Evolutionary conservation across 2,329 filamentous ascomycete species (phyloP).

Genomic region (Penicillium sp.): DNA sequence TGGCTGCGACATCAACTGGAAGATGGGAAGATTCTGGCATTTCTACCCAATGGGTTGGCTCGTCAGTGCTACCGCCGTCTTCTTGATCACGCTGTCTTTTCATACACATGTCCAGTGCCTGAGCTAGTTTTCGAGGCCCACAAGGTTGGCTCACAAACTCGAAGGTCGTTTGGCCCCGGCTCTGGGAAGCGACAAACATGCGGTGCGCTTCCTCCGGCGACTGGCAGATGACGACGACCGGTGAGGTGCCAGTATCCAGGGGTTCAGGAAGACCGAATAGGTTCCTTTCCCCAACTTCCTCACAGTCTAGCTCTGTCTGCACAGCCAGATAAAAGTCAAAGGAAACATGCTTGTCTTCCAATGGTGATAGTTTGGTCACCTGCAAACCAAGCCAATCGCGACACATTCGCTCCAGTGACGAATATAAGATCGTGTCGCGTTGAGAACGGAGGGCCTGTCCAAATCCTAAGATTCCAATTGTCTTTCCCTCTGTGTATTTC

Average conservation of each 20-base stretch:
- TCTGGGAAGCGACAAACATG: constrained; percentile 16
- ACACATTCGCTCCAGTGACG: constrained; percentile 21
- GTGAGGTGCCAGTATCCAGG: constrained; percentile 9
- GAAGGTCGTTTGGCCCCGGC: constrained; percentile 4
- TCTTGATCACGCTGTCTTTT: constrained; percentile 11
- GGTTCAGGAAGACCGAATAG: neutral
- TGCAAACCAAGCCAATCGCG: constrained; percentile 19
- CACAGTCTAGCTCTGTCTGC: neutral
- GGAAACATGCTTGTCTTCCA: neutral
- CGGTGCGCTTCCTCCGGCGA: constrained; percentile 22
- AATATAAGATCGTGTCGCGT: constrained; percentile 12
- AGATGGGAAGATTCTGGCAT: constrained; percentile 19
- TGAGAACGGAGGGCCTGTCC: constrained; percentile 6
- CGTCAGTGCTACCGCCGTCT: neutral
- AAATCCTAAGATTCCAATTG: constrained; percentile 22
- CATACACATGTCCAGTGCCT: constrained; percentile 24
- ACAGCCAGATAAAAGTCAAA: constrained; percentile 24
- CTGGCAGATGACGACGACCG: constrained; percentile 30
- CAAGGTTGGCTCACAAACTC: constrained; percentile 36
- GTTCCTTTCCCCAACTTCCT: neutral
- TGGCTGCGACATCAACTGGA: constrained; percentile 15
- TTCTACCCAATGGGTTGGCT: constrained; percentile 21
- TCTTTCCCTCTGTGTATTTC: constrained; percentile 12
- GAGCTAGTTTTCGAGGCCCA: constrained; percentile 34
- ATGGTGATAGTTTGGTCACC: constrained; percentile 5